A percentile compares a stretch with the other conserved stretches of the same genome.
phyloP scores from a whole-genome alignment of 1,139 yeast species.

The Blastobotrys raffinosifermentans region DNA sequence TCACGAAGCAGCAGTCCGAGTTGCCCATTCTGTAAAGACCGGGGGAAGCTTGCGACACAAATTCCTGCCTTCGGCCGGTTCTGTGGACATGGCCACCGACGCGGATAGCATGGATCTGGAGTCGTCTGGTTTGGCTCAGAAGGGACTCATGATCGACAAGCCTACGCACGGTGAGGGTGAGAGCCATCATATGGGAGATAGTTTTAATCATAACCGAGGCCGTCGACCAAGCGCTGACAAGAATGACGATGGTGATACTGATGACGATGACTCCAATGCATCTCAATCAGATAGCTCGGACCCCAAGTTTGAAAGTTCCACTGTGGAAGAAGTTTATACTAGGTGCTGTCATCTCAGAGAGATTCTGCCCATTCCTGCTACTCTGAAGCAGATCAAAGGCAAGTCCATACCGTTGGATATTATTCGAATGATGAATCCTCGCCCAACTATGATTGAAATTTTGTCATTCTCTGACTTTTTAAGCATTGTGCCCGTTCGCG shows the following conservation, averaged over 20 bases:
- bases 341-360: conserved; percentile 91
- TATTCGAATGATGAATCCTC: conserved; percentile 76
- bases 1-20: conserved; percentile 30
- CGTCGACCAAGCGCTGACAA: conserved; percentile 1
- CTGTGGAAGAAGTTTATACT: conserved; percentile 49
- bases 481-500: conserved; percentile 73
- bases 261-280: conserved; percentile 12
- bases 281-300: not conserved
- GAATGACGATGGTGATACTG: conserved; percentile 12
- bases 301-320: conserved; percentile 2
- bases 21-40: conserved; percentile 23
- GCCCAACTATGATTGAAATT: conserved; percentile 85
- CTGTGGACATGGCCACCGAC: conserved; percentile 6
- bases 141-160: conserved; percentile 19
- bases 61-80: conserved; percentile 6
- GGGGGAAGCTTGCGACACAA: conserved; percentile 10
- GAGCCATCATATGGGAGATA: conserved; percentile 5
- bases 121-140: conserved; percentile 7
- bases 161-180: conserved; percentile 26
- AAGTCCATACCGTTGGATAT: conserved; percentile 71
- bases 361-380: conserved; percentile 88
- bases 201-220: not conserved
- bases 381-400: conserved; percentile 73
- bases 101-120: conserved; percentile 1
- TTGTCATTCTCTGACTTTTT: conserved; percentile 84